Base-by-base conservation (phyloP, 805 yeast species). In the Barnettozyma californica region DNA sequence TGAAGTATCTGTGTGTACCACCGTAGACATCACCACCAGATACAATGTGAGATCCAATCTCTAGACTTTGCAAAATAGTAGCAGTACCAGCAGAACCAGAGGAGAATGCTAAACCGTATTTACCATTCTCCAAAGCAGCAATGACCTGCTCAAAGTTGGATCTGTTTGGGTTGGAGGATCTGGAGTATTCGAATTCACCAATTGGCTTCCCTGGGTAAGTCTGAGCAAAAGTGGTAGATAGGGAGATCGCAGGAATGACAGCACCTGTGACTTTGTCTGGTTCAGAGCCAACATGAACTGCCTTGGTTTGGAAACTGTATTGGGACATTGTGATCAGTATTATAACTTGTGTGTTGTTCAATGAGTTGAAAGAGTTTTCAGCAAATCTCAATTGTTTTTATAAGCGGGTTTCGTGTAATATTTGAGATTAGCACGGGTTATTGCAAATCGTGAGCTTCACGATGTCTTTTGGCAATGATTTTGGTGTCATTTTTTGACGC, bases 71-170 rank as follows among this genome's bases (percentile, higher is more conserved):
- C 60, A 87, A 70, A 40, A 87, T 73, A 57, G 83, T 76, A 23
- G 94, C 87, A 40, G 95, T 87, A 52, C 88, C 76, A 44, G 95
- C 95, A 44, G 90, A 83, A 45, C 96, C 96, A n/a, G 95, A 85
- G 34, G 86, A 69, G 65, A 86, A 83, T 16, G 92, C 95, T 51
- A 87, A 67, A 25, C 86, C 91, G 65, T 79, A 75, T 64, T 81
- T 78, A 55, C 83, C 96, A 50, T 79, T 77, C 68, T 87, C 96
- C 50, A 87, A 74, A 16, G 88, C 74, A 46, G 95, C 95, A 47
- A 87, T 77, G 9, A 87, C 92, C 45, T 69, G 71, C 69, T 88
- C 96, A 53, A 87, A 82, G 64, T 80, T 82, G 65, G 80, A 82
- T 71, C 96, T 81, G 77, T 87, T 88, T 53, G 96, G 96, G 69